Evolutionary conservation across 352 stramenopile genomes (phyloP).

Genomic region (Phytopythium montanum): DNA sequence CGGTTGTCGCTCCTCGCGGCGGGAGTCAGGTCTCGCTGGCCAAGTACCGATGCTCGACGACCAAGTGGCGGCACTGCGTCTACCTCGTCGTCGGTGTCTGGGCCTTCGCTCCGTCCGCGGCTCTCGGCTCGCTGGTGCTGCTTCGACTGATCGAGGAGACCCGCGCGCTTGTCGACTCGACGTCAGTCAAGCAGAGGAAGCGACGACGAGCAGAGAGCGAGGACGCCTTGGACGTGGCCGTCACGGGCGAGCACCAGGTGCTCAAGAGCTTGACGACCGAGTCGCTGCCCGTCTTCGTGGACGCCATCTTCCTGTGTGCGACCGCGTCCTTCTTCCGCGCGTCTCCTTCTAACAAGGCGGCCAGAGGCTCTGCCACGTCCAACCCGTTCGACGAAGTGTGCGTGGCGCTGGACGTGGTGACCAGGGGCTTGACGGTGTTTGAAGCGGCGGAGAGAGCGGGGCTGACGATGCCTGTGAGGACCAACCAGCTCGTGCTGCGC

Average conservation of each 20-base stretch:
- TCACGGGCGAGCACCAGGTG: conserved; percentile 57
- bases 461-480: conserved; percentile 50
- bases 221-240: conserved; percentile 22
- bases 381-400: conserved; percentile 48
- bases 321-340: conserved; percentile 44
- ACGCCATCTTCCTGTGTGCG: conserved; percentile 47
- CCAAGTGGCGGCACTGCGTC: conserved; percentile 45
- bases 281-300: conserved; percentile 57
- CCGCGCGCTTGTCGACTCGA: conserved; percentile 29
- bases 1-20: conserved; percentile 27
- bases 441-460: conserved; percentile 42
- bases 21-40: conserved; percentile 32
- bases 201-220: conserved; percentile 19
- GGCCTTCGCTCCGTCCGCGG: conserved; percentile 29
- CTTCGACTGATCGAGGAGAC: conserved; percentile 50
- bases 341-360: conserved; percentile 6
- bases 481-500: conserved; percentile 44
- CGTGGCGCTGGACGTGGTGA: conserved; percentile 28
- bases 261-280: conserved; percentile 64
- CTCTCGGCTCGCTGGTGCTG: conserved; percentile 25
- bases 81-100: conserved; percentile 62
- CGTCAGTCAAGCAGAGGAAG: conserved; percentile 6
- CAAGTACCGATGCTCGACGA: conserved; percentile 37
- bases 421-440: conserved; percentile 44
- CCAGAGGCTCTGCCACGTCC: neutral